Evolutionary conservation across 2,329 filamentous ascomycete species (phyloP).

Genomic region (Colletotrichum orbiculare): DNA sequence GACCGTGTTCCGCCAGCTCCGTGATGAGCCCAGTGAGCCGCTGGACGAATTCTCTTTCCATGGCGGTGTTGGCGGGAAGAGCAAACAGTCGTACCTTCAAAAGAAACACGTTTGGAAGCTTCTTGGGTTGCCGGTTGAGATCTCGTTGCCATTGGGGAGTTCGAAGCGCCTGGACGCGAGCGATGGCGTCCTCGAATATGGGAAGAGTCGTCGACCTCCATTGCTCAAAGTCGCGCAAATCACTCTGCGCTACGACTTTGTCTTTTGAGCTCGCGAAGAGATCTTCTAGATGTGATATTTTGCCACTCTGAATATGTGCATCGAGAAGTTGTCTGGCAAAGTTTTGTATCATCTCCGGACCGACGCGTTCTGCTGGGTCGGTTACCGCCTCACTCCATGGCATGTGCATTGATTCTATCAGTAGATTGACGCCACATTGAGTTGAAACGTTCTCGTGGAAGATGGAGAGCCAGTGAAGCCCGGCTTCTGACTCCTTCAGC

Average conservation of each 20-base stretch:
- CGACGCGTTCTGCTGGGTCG: not conserved
- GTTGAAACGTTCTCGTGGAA: not conserved
- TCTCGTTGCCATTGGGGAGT: slow-evolving; percentile 17
- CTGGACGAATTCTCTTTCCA: not conserved
- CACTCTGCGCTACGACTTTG: not conserved
- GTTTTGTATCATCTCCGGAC: slow-evolving; percentile 1
- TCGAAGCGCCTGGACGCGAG: slow-evolving; percentile 3
- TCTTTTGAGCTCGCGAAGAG: slow-evolving; percentile 2
- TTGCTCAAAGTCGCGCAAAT: not conserved
- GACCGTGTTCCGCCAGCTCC: not conserved
- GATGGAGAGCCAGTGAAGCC: slow-evolving; percentile 12
- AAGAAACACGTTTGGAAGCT: slow-evolving; percentile 6
- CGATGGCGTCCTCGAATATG: not conserved
- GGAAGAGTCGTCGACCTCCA: slow-evolving; percentile 20
- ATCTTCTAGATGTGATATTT: not conserved
- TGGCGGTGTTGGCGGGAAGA: not conserved
- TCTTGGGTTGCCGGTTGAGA: not conserved
- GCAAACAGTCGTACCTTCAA: slow-evolving; percentile 8
- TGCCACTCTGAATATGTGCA: not conserved
- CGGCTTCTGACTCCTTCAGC: slow-evolving; percentile 15
- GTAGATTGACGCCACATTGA: not conserved
- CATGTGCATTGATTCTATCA: slow-evolving; percentile 4
- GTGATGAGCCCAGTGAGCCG: not conserved
- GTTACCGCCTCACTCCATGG: not conserved
- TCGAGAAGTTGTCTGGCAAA: slow-evolving; percentile 1